Conservation (phyloP, 306 rosid genomes). For the Pyrus pyrifolia region DNA sequence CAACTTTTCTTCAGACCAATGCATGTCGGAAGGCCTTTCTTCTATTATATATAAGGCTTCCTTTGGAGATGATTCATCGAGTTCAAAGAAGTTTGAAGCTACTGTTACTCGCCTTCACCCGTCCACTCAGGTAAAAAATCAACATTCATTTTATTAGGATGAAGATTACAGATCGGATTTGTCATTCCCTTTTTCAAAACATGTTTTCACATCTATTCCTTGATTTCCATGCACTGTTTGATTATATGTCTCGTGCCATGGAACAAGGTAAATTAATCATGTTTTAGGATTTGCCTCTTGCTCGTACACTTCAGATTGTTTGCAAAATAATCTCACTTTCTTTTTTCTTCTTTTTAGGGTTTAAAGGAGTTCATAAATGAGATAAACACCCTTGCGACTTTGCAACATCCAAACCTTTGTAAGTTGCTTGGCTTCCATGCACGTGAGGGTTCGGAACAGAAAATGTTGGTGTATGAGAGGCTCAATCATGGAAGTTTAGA, state of each 20-base stretch:
- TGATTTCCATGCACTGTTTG: not conserved
- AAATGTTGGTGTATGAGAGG: constrained; percentile 86
- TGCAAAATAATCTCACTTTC: constrained; percentile 8
- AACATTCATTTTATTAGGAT: not conserved
- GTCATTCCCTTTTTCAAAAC: not conserved
- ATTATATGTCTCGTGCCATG: not conserved
- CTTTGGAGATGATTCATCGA: constrained; percentile 77
- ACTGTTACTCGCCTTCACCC: constrained; percentile 88
- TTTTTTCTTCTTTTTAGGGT: constrained; percentile 46
- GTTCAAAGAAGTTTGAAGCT: constrained; percentile 80
- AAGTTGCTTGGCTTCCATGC: constrained; percentile 93
- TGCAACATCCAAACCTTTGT: constrained; percentile 97
- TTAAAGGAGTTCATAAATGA: constrained; percentile 78
- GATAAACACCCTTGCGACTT: constrained; percentile 63
- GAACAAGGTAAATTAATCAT: not conserved
- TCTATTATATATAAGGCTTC: constrained; percentile 80
- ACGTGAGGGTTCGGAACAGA: constrained; percentile 71
- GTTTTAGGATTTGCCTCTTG: not conserved
- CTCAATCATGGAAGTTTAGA: constrained; percentile 91
- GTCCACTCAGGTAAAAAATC: constrained; percentile 55
- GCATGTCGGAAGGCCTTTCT: constrained; percentile 82
- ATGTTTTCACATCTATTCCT: not conserved
- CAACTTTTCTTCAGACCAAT: constrained; percentile 72
- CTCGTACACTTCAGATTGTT: not conserved
- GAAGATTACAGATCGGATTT: too few relatives aligned